These are phyloP conservation scores for Mytilinidion resinicola DNA, from an alignment of 495 filamentous ascomycete genomes.

Conservation along the genomic window DNA sequence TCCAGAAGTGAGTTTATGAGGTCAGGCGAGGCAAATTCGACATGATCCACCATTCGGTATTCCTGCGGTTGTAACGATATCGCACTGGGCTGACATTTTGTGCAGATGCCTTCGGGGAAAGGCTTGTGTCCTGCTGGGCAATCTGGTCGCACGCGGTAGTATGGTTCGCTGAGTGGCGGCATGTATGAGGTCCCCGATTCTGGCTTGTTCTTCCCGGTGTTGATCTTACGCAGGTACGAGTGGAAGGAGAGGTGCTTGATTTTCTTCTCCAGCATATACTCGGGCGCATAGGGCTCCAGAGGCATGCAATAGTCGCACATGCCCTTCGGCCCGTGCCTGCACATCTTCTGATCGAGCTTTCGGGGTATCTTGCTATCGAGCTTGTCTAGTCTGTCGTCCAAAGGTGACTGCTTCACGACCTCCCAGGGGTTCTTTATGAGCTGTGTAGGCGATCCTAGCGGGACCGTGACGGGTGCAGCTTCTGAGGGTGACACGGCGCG, in stretches of 20 bases:
- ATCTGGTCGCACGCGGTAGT: slow-evolving; percentile 78
- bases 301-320: slow-evolving; percentile 99
- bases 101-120: slow-evolving; percentile 98
- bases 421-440: slow-evolving; percentile 91
- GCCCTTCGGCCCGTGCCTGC: slow-evolving; percentile 87
- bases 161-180: slow-evolving; percentile 89
- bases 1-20: slow-evolving; percentile 83
- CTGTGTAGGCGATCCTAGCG: slow-evolving; percentile 48
- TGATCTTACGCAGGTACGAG: slow-evolving; percentile 87
- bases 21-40: slow-evolving; percentile 80
- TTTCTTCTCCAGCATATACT: slow-evolving; percentile 87
- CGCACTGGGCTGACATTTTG: slow-evolving; percentile 95
- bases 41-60: slow-evolving; percentile 98
- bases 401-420: slow-evolving; percentile 71
- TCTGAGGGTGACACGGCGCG: slow-evolving; percentile 64
- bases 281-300: slow-evolving; percentile 82
- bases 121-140: slow-evolving; percentile 88
- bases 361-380: slow-evolving; percentile 89
- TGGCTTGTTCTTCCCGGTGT: slow-evolving; percentile 90
- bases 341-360: slow-evolving; percentile 74
- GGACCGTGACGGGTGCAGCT: slow-evolving; percentile 55
- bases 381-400: slow-evolving; percentile 82
- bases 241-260: slow-evolving; percentile 99
- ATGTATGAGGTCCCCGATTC: slow-evolving; percentile 90
- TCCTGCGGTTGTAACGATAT: slow-evolving; percentile 91